These are phyloP conservation scores for Globisporangium cederbergense DNA, from an alignment of 352 stramenopile genomes.

Conservation along the genomic window DNA sequence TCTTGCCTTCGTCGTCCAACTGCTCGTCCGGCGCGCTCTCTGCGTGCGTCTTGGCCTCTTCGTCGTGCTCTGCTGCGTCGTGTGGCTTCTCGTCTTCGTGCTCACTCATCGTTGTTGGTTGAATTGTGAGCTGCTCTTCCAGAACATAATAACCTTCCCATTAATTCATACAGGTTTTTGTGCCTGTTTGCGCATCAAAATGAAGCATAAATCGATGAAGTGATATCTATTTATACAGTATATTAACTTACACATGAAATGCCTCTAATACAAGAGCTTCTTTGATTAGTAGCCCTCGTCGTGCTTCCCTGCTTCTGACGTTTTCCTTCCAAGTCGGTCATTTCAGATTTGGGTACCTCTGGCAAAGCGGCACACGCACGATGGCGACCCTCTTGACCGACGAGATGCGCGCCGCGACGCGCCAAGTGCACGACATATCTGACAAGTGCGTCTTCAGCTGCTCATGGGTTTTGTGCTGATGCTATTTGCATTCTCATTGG, in stretches of 20 bases:
- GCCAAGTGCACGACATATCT: conserved; percentile 45
- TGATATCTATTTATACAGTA: background rate
- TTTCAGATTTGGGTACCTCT: conserved; percentile 4
- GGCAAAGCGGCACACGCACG: background rate
- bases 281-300: background rate
- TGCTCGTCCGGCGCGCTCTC: background rate
- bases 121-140: background rate
- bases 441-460: conserved; percentile 37
- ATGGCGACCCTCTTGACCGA: conserved; percentile 28
- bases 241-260: background rate
- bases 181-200: conserved; percentile 1
- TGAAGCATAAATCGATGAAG: background rate
- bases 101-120: background rate
- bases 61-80: background rate
- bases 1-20: conserved; percentile 15
- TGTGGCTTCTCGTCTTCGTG: background rate
- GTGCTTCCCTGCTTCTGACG: conserved; percentile 1
- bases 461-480: background rate
- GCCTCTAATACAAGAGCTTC: background rate
- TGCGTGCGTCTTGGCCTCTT: background rate
- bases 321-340: background rate
- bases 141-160: background rate
- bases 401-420: conserved; percentile 46
- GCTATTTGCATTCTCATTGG: background rate
- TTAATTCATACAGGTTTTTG: background rate